These are phyloP conservation scores for Alternaria conjuncta DNA, from an alignment of 2,329 filamentous ascomycete species.

Conservation along the genomic window DNA sequence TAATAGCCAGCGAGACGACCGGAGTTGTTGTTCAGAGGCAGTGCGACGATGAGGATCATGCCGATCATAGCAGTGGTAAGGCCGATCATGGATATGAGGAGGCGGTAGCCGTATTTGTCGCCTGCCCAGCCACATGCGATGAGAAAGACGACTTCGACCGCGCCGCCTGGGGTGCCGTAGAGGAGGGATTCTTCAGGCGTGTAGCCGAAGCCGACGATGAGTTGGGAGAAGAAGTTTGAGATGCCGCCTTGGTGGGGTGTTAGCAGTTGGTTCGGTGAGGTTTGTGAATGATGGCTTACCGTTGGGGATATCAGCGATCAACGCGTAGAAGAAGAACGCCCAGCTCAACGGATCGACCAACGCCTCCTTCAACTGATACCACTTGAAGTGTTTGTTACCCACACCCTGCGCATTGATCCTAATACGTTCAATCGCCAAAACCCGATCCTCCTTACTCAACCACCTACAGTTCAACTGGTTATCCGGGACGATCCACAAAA, in stretches of 20 bases:
- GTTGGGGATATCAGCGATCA: slow-evolving; percentile 65
- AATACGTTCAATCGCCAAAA: slow-evolving; percentile 73
- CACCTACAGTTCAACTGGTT: slow-evolving; percentile 67
- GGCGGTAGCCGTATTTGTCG: slow-evolving; percentile 62
- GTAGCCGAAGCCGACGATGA: slow-evolving; percentile 70
- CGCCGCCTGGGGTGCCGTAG: slow-evolving; percentile 70
- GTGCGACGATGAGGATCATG: slow-evolving; percentile 68
- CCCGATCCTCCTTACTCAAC: slow-evolving; percentile 70
- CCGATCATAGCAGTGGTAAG: slow-evolving; percentile 63
- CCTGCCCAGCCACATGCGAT: slow-evolving; percentile 64
- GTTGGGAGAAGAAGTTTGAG: slow-evolving; percentile 66
- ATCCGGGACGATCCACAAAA: slow-evolving; percentile 60
- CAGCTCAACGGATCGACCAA: slow-evolving; percentile 65
- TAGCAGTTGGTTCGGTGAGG: background rate
- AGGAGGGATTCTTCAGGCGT: slow-evolving; percentile 67
- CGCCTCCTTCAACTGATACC: slow-evolving; percentile 68
- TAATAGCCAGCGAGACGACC: slow-evolving; percentile 71
- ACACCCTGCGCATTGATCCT: slow-evolving; percentile 78
- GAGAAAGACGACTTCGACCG: slow-evolving; percentile 66
- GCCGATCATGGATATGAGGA: slow-evolving; percentile 62
- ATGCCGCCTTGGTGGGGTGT: slow-evolving; percentile 52
- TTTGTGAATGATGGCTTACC: slow-evolving; percentile 37
- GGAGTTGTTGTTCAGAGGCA: slow-evolving; percentile 63
- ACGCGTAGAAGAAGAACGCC: slow-evolving; percentile 65
- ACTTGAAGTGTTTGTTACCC: slow-evolving; percentile 72